Percentiles rank a stretch among this genome's conserved stretches.
These are phyloP conservation scores for Ogataea parapolymorpha DNA, from an alignment of 805 yeast genomes.

Conservation along the genomic window DNA sequence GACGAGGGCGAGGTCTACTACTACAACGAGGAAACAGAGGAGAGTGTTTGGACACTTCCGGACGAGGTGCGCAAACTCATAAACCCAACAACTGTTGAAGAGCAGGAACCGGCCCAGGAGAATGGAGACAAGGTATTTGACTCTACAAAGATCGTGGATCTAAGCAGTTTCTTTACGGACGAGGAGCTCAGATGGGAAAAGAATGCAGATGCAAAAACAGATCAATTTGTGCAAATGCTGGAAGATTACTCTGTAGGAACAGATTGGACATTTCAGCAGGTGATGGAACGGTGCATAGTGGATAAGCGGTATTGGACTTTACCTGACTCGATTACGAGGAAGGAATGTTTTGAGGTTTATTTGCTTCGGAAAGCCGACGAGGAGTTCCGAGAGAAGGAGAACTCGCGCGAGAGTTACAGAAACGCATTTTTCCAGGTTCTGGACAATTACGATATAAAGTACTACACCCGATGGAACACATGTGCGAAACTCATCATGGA, in stretches of 20 bases:
- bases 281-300: constrained; percentile 53
- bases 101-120: constrained; percentile 12
- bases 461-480: constrained; percentile 64
- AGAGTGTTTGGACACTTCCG: constrained; percentile 83
- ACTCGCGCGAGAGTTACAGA: constrained; percentile 53
- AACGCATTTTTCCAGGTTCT: constrained; percentile 50
- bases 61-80: constrained; percentile 34
- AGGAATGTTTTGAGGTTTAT: constrained; percentile 62
- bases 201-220: neutral
- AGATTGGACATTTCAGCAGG: constrained; percentile 69
- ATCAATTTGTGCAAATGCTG: constrained; percentile 52
- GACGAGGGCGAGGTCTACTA: constrained; percentile 66
- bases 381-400: constrained; percentile 51
- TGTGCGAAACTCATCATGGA: constrained; percentile 50
- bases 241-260: constrained; percentile 57
- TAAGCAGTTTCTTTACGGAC: constrained; percentile 6
- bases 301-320: constrained; percentile 70
- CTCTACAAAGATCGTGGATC: constrained; percentile 10
- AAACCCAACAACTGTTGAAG: constrained; percentile 11
- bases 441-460: constrained; percentile 40
- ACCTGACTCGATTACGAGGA: constrained; percentile 57
- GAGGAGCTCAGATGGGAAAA: neutral
- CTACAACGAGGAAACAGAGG: constrained; percentile 58
- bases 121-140: constrained; percentile 7
- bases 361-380: constrained; percentile 47